Conservation (phyloP, 768 basidiomycete genomes). For the Russula sp. region DNA sequence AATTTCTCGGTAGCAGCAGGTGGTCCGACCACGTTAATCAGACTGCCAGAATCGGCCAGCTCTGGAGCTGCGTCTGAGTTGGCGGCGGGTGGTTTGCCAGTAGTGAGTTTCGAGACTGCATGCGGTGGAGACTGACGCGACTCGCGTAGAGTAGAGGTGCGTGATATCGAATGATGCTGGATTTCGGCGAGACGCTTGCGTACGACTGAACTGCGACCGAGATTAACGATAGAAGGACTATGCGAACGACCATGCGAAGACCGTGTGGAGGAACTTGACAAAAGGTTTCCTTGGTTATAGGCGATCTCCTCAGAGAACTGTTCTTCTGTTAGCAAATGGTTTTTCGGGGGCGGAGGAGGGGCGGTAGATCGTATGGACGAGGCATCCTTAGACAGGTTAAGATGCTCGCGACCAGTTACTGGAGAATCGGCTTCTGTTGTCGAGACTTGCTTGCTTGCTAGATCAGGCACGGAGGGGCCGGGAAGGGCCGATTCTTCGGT, state of each 20-base stretch:
- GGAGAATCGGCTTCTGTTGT: neutral
- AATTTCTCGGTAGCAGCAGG: neutral
- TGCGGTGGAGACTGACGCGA: neutral
- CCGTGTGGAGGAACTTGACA: slow-evolving; percentile 14
- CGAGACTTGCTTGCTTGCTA: neutral
- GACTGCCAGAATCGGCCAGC: neutral
- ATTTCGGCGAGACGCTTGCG: slow-evolving; percentile 59
- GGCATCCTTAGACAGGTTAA: neutral
- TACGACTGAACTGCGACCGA: slow-evolving; percentile 56
- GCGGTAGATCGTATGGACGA: neutral
- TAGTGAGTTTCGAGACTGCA: neutral
- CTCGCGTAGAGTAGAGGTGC: neutral
- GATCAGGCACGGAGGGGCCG: neutral
- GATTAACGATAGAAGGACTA: slow-evolving; percentile 57
- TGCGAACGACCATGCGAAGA: slow-evolving; percentile 29
- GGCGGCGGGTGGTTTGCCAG: neutral
- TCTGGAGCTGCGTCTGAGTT: neutral
- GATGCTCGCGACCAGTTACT: neutral
- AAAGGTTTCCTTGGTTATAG: neutral
- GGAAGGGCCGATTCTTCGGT: neutral
- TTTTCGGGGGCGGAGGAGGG: neutral
- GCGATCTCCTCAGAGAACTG: neutral
- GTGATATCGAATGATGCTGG: slow-evolving; percentile 25
- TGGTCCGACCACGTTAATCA: neutral
- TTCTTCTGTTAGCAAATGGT: no score